Evolutionary conservation across 495 filamentous ascomycete species (phyloP).

Genomic region (Neurospora sp.): DNA sequence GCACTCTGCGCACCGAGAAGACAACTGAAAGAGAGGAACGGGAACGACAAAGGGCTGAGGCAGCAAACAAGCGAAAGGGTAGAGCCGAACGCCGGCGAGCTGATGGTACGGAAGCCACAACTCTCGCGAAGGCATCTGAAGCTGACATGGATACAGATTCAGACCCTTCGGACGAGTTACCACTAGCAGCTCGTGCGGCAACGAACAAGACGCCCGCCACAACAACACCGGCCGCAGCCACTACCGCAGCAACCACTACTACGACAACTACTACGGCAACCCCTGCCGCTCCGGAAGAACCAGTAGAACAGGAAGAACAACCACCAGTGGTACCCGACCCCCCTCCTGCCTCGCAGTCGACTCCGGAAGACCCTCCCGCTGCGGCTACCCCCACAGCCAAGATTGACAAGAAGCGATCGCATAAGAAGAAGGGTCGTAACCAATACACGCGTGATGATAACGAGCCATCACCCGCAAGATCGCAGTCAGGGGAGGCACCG

Average conservation of each 20-base stretch:
- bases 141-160: constrained; percentile 39
- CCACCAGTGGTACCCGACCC: constrained; percentile 10
- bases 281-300: constrained; percentile 7
- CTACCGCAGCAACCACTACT: constrained; percentile 9
- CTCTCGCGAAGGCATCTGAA: constrained; percentile 15
- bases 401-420: constrained; percentile 33
- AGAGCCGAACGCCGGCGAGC: constrained; percentile 60
- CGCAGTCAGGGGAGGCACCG: constrained; percentile 50
- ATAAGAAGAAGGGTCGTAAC: constrained; percentile 73
- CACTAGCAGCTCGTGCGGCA: constrained; percentile 33
- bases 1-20: constrained; percentile 61
- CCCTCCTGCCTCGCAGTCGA: constrained; percentile 25
- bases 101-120: constrained; percentile 51
- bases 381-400: constrained; percentile 15
- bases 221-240: constrained; percentile 8
- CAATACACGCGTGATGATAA: constrained; percentile 76
- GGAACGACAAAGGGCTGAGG: constrained; percentile 58
- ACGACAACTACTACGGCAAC: constrained; percentile 3
- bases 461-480: constrained; percentile 56
- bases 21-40: constrained; percentile 55
- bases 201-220: constrained; percentile 18
- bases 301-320: constrained; percentile 22
- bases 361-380: constrained; percentile 45
- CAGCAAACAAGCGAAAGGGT: constrained; percentile 63
- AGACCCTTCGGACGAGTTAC: constrained; percentile 49